These are phyloP conservation scores for Ramaria sp. DNA, from an alignment of 768 basidiomycete species.

Conservation along the genomic window DNA sequence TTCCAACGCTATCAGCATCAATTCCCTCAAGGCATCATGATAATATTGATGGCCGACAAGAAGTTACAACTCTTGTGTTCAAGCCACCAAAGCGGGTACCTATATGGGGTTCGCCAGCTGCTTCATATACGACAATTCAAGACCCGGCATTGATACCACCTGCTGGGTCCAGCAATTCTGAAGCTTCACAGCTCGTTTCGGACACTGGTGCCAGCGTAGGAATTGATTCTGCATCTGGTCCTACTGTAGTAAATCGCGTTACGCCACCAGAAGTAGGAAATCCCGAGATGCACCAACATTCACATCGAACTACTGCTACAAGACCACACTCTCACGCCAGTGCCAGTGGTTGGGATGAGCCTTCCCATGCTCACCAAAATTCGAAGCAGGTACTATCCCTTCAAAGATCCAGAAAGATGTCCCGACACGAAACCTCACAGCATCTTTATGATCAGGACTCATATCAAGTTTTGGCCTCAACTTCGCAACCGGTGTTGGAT, in stretches of 20 bases:
- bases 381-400: too few species aligned
- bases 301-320: too few species aligned
- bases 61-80: slow-evolving; percentile 7
- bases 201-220: neutral
- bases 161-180: neutral
- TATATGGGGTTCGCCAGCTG: neutral
- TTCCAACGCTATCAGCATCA: slow-evolving; percentile 2
- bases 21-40: neutral
- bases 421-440: too few species aligned
- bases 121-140: neutral
- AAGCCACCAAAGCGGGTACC: slow-evolving; percentile 7
- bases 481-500: neutral
- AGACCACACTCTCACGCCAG: too few species aligned
- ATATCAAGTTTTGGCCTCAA: neutral
- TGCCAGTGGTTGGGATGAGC: too few species aligned
- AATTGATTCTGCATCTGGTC: neutral
- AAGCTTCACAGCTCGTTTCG: neutral
- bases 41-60: neutral
- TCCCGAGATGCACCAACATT: too few species aligned
- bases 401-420: too few species aligned
- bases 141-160: neutral
- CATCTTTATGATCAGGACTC: neutral
- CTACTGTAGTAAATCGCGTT: too few species aligned
- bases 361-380: too few species aligned
- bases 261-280: too few species aligned